Evolutionary conservation across 306 rosid genomes (phyloP).

Genomic region (Dryas drummondii): DNA sequence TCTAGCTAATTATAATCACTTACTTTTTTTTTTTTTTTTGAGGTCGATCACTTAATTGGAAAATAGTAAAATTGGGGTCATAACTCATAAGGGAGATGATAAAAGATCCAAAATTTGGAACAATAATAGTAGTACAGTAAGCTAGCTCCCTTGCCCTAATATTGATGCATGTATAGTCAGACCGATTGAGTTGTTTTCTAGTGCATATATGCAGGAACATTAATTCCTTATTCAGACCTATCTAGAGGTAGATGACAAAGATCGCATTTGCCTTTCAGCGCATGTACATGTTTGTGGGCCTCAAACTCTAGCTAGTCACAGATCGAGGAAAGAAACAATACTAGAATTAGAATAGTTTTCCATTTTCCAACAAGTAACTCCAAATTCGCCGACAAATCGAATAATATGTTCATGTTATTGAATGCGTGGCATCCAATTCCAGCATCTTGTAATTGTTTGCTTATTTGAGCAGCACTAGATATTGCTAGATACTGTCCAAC

Average conservation of each 20-base stretch:
- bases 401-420: slow-evolving; percentile 30
- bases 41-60: too few relatives aligned
- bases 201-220: neutral
- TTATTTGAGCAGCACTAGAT: slow-evolving; percentile 12
- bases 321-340: neutral
- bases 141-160: too few relatives aligned
- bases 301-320: neutral
- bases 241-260: slow-evolving; percentile 25
- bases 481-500: neutral
- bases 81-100: too few relatives aligned
- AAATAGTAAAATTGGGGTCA: too few relatives aligned
- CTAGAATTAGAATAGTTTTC: neutral
- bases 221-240: neutral
- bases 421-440: slow-evolving; percentile 31
- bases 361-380: neutral
- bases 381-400: slow-evolving; percentile 44
- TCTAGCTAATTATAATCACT: too few relatives aligned
- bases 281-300: neutral
- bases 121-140: too few relatives aligned
- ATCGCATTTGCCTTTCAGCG: slow-evolving; percentile 13
- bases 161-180: neutral
- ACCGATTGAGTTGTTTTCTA: neutral
- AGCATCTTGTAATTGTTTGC: neutral
- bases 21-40: too few relatives aligned
- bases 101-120: too few relatives aligned